Base-by-base conservation (phyloP, 345 rosid species). In the Isatis tinctoria region DNA sequence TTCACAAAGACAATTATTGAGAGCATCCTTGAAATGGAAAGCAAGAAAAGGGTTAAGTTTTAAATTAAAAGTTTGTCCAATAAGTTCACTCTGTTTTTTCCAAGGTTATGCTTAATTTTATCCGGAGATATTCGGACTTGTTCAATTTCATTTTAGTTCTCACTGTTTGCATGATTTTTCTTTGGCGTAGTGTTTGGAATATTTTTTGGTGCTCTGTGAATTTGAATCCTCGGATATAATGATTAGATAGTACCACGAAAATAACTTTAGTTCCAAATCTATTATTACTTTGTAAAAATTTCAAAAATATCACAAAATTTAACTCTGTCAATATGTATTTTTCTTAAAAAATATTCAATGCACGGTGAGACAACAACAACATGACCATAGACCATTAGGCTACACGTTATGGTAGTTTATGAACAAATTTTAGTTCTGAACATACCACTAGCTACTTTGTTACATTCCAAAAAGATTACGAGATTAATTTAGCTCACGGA, bases 21-120 rank as follows among this genome's bases (percentile, higher is more conserved):
- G 69, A 67, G 79, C 48, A 68, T 68, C 63, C 74, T 51, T 51
- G 69, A 68, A 60, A 75, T 68, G 26, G 64, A 57, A 75, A 75
- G 40, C 74, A 73, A 69, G 30, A 43, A 20, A 68, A 22, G 37
- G 41, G 10, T 43, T 49, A 39, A 60, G 22, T 20, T 22, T 40
- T 49, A 26, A 2, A 14, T 40, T 4, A 39, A 60, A 41, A 43
- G 41, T 52, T 28, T 69, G 37, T 59, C 33, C 27, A 33, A 68
- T 59, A 68, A 53, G 70, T 26, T 53, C 18, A 3, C 20, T 69
- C 41, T 76, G 69, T 26, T 28, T 60, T 67, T 51, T 17, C 10
- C 33, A 75, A 60, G 64, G 26, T 60, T 75, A 30, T 75, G 58
- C 28, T 32, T 68, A 30, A 49, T 32, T 30, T 41, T 43, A 53